These are phyloP conservation scores for Calophaca sinica DNA, from an alignment of 306 rosid genomes.

Conservation along the genomic window DNA sequence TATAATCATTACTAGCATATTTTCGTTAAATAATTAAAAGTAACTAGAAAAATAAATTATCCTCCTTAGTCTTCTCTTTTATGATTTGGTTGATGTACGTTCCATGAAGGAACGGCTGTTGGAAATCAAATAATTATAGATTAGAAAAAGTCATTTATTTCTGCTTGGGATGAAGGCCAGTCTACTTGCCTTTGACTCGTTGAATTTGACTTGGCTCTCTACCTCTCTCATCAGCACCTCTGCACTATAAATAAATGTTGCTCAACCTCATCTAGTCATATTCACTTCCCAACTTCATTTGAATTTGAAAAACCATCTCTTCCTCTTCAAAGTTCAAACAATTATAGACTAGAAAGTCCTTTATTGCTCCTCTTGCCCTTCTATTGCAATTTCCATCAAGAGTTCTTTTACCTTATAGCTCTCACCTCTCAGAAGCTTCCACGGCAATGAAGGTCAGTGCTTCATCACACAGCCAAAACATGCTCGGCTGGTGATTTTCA, in stretches of 20 bases:
- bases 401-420: neutral
- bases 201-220: neutral
- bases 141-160: neutral
- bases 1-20: neutral
- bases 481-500: too few species aligned
- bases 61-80: neutral
- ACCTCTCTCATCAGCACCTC: neutral
- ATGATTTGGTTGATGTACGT: neutral
- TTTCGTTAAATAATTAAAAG: neutral
- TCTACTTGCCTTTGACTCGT: neutral
- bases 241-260: constrained; percentile 19
- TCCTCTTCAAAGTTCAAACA: too few species aligned
- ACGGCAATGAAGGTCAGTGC: constrained; percentile 52
- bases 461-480: too few species aligned
- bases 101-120: constrained; percentile 17
- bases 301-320: neutral
- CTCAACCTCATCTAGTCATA: neutral
- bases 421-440: constrained; percentile 26
- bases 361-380: neutral
- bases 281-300: constrained; percentile 28
- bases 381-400: constrained; percentile 14
- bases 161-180: neutral
- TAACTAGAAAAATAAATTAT: neutral
- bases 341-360: too few species aligned
- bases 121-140: neutral